Evolutionary conservation across 352 stramenopile genomes (phyloP).

Genomic region (Phytophthora boehmeriae): DNA sequence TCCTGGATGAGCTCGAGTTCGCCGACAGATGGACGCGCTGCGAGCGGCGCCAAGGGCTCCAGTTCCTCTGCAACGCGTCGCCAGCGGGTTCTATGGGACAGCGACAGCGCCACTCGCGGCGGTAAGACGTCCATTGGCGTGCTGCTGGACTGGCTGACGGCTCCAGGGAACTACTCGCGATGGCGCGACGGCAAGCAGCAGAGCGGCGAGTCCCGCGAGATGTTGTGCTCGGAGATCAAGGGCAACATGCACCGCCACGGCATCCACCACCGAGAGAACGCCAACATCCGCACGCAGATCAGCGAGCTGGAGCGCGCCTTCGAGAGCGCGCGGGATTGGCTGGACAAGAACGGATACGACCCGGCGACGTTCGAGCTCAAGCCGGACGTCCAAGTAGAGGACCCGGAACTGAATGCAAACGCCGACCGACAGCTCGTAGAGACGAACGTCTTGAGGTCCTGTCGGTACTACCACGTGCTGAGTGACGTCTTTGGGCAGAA

Average conservation of each 20-base stretch:
- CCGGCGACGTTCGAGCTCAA: conserved; percentile 24
- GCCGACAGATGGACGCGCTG: not conserved
- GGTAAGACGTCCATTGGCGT: conserved; percentile 79
- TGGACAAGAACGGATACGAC: conserved; percentile 52
- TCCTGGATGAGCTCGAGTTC: not conserved
- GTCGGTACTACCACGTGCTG: conserved; percentile 74
- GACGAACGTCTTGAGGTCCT: conserved; percentile 61
- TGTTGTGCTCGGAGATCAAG: conserved; percentile 79
- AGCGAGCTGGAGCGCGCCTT: conserved; percentile 76
- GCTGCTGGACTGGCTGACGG: conserved; percentile 70
- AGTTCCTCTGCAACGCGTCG: conserved; percentile 27
- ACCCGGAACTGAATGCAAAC: conserved; percentile 3
- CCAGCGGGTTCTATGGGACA: conserved; percentile 83
- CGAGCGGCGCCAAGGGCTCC: not conserved
- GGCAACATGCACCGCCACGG: conserved; percentile 58
- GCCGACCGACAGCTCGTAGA: conserved; percentile 35
- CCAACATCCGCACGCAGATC: conserved; percentile 84
- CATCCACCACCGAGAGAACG: conserved; percentile 75
- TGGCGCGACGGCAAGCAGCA: conserved; percentile 73
- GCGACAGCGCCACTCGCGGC: conserved; percentile 59
- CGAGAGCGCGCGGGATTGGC: conserved; percentile 56
- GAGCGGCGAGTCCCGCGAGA: conserved; percentile 71
- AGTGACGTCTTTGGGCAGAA: conserved; percentile 59
- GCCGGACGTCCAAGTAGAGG: conserved; percentile 20
- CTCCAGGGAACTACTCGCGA: conserved; percentile 66